Base-by-base conservation (phyloP, 140 eudicot species). In the Senecio squalidus region DNA sequence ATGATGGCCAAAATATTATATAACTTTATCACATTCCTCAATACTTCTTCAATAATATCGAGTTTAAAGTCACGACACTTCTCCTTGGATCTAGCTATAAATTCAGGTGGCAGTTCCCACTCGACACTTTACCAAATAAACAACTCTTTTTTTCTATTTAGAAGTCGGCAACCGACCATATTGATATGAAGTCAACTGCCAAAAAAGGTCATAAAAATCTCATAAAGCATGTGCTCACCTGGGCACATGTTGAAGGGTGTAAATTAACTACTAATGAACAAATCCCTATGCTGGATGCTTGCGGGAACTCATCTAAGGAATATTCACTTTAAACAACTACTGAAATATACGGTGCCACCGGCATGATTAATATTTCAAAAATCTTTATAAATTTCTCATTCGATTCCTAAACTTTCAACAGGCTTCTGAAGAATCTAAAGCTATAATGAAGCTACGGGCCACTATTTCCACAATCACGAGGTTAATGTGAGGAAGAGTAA, bases 381-480 rank as follows among this genome's bases (percentile, higher is more conserved):
- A 53, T 14, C 21, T 50, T 26, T 20, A 44, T 10, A 40, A 6
- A 36, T 65, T 65, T 43, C 65, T 64, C 16, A 58, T 54, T 44
- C 38, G 24, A 6, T 11, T 68, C 4, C 52, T 58, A 9, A 24
- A 39, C 17, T 60, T 30, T 4, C 55, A 30, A 75, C 93, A 86
- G 95, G 93, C 79, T 83, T 72, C 61, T 86, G 75, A 80, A 80
- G 84, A 86, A 86, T 72, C 83, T 86, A 38, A 74, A 76, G 78
- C 62, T 83, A 66, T 57, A 77, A 61, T 71, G 73, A 71, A 48
- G 45, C 23, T 18, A 34, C 28, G 60, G 43, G 59, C 41, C 24
- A 29, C 68, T 26, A 34, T 60, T 33, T 40, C 68, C 53, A 55
- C 57, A 56, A 50, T 62, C n/a, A n/a, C n/a, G 14, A 36, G 43